Evolutionary conservation across 2,329 filamentous ascomycete genomes (phyloP).

Genomic region (Chrysosporium keratinophilum): DNA sequence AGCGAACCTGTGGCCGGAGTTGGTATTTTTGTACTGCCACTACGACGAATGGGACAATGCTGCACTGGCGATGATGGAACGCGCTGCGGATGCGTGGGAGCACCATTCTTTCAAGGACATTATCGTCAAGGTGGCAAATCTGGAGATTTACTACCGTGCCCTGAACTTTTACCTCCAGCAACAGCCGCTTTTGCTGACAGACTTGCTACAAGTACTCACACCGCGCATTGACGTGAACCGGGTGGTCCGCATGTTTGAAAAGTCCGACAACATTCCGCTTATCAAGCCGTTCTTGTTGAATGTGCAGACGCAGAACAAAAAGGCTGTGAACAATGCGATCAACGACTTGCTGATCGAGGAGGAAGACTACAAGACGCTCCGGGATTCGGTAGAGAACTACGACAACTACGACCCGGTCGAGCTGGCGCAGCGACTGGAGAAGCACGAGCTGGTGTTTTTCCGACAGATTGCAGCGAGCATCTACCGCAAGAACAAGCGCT

Average conservation of each 20-base stretch:
- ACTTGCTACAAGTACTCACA: constrained; percentile 85
- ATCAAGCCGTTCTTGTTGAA: constrained; percentile 98
- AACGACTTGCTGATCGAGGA: constrained; percentile 97
- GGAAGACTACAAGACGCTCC: constrained; percentile 97
- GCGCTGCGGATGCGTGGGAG: constrained; percentile 94
- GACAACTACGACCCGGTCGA: constrained; percentile 98
- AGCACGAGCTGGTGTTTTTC: constrained; percentile 98
- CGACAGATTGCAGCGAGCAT: constrained; percentile 96
- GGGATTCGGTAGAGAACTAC: constrained; percentile 95
- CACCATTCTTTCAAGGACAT: constrained; percentile 99
- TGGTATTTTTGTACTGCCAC: constrained; percentile 96
- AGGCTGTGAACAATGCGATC: constrained; percentile 93
- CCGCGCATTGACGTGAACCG: constrained; percentile 93
- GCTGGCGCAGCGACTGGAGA: constrained; percentile 82
- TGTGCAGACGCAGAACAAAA: constrained; percentile 95
- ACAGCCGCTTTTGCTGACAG: constrained; percentile 90
- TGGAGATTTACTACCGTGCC: constrained; percentile 97
- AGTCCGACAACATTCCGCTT: constrained; percentile 92
- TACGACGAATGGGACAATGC: constrained; percentile 99
- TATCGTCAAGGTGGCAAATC: constrained; percentile 89
- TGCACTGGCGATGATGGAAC: constrained; percentile 94
- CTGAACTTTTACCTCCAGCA: constrained; percentile 97
- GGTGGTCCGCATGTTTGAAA: constrained; percentile 98
- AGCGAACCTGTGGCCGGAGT: constrained; percentile 90
- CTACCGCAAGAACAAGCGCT: constrained; percentile 99